Evolutionary conservation across 2,329 filamentous ascomycete genomes (phyloP), one percentile per base, ranked within the genome.

Genomic region (Talaromyces marneffei): DNA sequence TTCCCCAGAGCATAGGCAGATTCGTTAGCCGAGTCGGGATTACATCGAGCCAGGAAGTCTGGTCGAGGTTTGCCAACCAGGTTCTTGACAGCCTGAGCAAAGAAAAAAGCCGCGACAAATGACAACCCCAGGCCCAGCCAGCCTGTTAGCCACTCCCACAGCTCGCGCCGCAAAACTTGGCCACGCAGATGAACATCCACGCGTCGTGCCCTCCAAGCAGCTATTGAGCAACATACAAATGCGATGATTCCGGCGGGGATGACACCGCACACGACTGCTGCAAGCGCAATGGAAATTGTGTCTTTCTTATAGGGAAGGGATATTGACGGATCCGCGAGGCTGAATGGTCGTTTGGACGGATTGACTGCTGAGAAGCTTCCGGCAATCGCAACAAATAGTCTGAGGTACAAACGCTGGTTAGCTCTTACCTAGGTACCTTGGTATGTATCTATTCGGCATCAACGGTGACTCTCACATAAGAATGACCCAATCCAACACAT

Each of bases 61-160:
- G 87, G 87, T 53, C 87, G 75, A 10, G 85, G 86, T 69, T 85
- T 87, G 39, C 85, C 86, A 65, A 85, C 82, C 2, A 88, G 67
- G 58, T 84, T 91, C 82, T 97, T 97, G 81, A 95, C 86, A 57
- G 88, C 90, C 68, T 90, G 87, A 1, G 92, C 92, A 68, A 95
- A 75, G 37, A 94, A 86, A 79, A 89, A 94, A 4, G 89, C 83
- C 2, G 85, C 80, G 3, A 87, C 85, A 12, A 91, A 79, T 2
- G 89, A 85, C 16, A 96, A 79, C 0, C 82, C 90, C 2, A 96
- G 81, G 0, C 92, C 92, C 69, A 96, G 85, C 85, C 88, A 91
- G 62, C 90, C 91, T 2, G 85, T 86, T 71, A 96, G 91, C 72
- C 90, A 86, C 74, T 97, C 92, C 92, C 92, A 97, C 1, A 96